phyloP scores from a whole-genome alignment of 768 basidiomycete species.

The Asterophora lycoperdoides region DNA sequence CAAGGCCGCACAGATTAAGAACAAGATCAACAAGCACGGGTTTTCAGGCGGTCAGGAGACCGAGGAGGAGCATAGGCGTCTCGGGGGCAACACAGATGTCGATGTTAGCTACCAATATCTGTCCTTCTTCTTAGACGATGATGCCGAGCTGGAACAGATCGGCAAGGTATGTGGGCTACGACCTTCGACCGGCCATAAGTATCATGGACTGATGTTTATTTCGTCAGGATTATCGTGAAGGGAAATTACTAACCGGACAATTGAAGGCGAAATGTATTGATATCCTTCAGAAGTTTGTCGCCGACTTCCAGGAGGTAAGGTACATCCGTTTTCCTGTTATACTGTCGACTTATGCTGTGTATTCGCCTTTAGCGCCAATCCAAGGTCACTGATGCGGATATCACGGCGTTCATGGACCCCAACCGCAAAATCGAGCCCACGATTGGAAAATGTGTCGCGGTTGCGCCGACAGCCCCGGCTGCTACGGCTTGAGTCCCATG shows the following conservation, averaged over 20 bases:
- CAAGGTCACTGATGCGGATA: slow-evolving; percentile 72
- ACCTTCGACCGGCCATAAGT: neutral
- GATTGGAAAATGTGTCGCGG: slow-evolving; percentile 32
- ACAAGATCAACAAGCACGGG: slow-evolving; percentile 93
- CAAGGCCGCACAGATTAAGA: slow-evolving; percentile 89
- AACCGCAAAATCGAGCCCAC: slow-evolving; percentile 69
- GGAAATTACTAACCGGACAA: slow-evolving; percentile 82
- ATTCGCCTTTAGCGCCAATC: slow-evolving; percentile 57
- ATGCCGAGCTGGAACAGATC: slow-evolving; percentile 75
- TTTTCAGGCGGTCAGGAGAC: slow-evolving; percentile 95
- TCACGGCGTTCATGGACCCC: slow-evolving; percentile 77
- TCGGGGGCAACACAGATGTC: slow-evolving; percentile 91
- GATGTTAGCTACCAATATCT: slow-evolving; percentile 96
- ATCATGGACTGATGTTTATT: neutral
- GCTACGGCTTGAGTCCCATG: neutral
- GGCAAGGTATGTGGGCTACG: slow-evolving; percentile 54
- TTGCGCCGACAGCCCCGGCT: slow-evolving; percentile 1
- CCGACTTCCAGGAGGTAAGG: slow-evolving; percentile 72
- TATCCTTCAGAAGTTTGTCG: slow-evolving; percentile 76
- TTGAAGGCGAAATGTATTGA: slow-evolving; percentile 87
- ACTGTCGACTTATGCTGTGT: slow-evolving; percentile 6
- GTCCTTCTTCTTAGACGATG: slow-evolving; percentile 93
- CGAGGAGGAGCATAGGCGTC: slow-evolving; percentile 86
- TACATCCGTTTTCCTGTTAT: neutral
- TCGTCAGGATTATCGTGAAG: slow-evolving; percentile 84